phyloP scores from a whole-genome alignment of 169 alveolate genomes.

The Cryptosporidium bovis region DNA sequence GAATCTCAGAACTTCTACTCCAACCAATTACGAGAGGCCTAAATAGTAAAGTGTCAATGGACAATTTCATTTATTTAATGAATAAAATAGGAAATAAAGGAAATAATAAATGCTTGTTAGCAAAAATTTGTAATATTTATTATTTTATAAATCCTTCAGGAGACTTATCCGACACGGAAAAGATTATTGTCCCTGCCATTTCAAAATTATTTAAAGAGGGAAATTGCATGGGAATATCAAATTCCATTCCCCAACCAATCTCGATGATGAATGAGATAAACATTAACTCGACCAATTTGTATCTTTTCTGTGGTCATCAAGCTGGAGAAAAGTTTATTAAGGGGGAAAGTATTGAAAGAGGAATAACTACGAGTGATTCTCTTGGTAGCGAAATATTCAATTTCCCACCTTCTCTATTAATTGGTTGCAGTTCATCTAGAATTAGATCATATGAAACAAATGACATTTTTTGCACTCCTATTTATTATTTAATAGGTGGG shows the following conservation, averaged over 20 bases:
- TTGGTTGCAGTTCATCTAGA: constrained; percentile 73
- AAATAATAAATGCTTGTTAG: neutral
- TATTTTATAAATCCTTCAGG: constrained; percentile 72
- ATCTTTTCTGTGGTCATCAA: constrained; percentile 70
- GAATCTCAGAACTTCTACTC: neutral
- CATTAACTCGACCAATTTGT: constrained; percentile 17
- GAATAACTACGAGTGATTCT: neutral
- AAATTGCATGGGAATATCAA: constrained; percentile 52
- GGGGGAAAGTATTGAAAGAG: constrained; percentile 60
- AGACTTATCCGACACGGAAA: constrained; percentile 50
- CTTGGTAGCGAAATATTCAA: neutral
- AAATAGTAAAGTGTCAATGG: neutral
- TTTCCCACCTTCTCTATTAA: constrained; percentile 61
- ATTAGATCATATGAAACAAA: constrained; percentile 55
- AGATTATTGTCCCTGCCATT: constrained; percentile 10
- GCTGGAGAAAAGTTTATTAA: constrained; percentile 64
- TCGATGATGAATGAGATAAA: constrained; percentile 15
- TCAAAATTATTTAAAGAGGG: neutral
- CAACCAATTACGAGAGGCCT: constrained; percentile 69
- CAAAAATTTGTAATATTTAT: constrained; percentile 21
- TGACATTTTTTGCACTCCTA: constrained; percentile 43
- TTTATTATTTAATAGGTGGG: constrained; percentile 69
- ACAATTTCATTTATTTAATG: neutral
- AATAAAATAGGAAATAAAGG: neutral
- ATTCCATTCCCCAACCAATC: constrained; percentile 25